Evolutionary conservation across 805 yeast genomes (phyloP).

Genomic region (Brettanomyces anomalus): DNA sequence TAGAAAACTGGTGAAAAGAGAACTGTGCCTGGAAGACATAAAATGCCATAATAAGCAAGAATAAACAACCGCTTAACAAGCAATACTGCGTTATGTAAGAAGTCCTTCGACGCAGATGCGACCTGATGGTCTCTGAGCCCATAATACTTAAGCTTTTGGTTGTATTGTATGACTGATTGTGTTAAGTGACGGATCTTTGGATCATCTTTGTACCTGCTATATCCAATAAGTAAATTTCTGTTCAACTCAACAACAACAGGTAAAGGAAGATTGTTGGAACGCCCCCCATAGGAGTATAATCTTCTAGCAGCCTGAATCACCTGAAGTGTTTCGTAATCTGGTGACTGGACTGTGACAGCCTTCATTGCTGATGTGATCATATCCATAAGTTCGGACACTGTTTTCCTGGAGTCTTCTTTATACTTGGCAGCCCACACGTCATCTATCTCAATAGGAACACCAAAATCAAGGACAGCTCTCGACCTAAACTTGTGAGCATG

Average conservation of each 20-base stretch:
- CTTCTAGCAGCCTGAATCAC: conserved; percentile 90
- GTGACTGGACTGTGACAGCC: conserved; percentile 78
- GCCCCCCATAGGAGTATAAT: conserved; percentile 50
- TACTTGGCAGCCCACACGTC: conserved; percentile 56
- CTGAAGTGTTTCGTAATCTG: conserved; percentile 84
- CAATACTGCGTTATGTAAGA: conserved; percentile 39
- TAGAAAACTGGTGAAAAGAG: conserved; percentile 85
- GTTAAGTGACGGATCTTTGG: conserved; percentile 58
- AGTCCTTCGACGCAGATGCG: conserved; percentile 42
- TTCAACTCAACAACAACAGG: conserved; percentile 87
- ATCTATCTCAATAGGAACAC: conserved; percentile 67
- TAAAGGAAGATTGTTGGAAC: conserved; percentile 45
- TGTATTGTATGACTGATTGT: conserved; percentile 59
- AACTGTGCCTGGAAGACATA: conserved; percentile 80
- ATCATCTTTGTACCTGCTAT: conserved; percentile 61
- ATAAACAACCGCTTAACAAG: conserved; percentile 49
- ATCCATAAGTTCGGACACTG: conserved; percentile 61
- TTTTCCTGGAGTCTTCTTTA: conserved; percentile 52
- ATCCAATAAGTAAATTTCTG: conserved; percentile 76
- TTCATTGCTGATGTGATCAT: conserved; percentile 58
- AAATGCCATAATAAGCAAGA: conserved; percentile 42
- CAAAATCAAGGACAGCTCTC: conserved; percentile 91
- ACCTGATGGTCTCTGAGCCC: conserved; percentile 70
- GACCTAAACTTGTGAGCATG: conserved; percentile 93
- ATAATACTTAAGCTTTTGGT: conserved; percentile 50